Conservation (phyloP, 2,329 filamentous ascomycete species). For the Phialophora expanda region DNA sequence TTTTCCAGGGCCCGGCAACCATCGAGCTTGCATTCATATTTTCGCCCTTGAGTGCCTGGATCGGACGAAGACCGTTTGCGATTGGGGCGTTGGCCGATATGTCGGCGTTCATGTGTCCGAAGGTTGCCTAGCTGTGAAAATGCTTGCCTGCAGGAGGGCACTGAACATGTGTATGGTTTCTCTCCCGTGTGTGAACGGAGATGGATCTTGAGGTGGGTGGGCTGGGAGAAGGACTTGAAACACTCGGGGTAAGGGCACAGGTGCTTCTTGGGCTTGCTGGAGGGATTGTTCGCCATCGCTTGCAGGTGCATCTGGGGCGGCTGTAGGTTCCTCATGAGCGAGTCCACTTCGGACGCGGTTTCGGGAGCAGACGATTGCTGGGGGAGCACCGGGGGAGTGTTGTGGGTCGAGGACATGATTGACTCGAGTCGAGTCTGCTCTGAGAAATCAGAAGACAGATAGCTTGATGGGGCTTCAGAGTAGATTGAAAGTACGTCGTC, state of each 20-base stretch:
- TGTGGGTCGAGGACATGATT: slow-evolving; percentile 29
- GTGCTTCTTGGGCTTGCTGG: slow-evolving; percentile 61
- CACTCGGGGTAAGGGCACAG: slow-evolving; percentile 76
- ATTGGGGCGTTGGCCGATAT: slow-evolving; percentile 86
- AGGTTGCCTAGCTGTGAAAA: slow-evolving; percentile 93
- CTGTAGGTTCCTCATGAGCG: slow-evolving; percentile 82
- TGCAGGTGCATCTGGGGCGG: slow-evolving; percentile 52
- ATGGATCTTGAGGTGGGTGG: slow-evolving; percentile 92
- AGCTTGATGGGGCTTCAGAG: slow-evolving; percentile 37
- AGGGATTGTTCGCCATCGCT: slow-evolving; percentile 37
- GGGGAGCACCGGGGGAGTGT: slow-evolving; percentile 24
- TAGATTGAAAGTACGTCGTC: slow-evolving; percentile 37
- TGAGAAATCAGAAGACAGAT: slow-evolving; percentile 34
- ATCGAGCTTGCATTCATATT: slow-evolving; percentile 80
- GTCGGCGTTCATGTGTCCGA: slow-evolving; percentile 82
- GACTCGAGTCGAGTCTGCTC: slow-evolving; percentile 31
- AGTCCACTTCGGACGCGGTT: slow-evolving; percentile 70
- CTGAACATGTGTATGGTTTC: slow-evolving; percentile 80
- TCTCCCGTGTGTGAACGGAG: slow-evolving; percentile 84
- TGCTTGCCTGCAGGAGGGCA: slow-evolving; percentile 73
- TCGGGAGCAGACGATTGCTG: slow-evolving; percentile 18
- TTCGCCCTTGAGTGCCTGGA: slow-evolving; percentile 52
- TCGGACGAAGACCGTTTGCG: slow-evolving; percentile 65
- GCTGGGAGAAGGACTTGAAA: slow-evolving; percentile 83
- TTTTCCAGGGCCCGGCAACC: slow-evolving; percentile 58